A percentile compares a stretch with the other conserved stretches of the same genome.
These are phyloP conservation scores for Spergularia bocconei DNA, from an alignment of 148 eudicot genomes.

Conservation along the genomic window DNA sequence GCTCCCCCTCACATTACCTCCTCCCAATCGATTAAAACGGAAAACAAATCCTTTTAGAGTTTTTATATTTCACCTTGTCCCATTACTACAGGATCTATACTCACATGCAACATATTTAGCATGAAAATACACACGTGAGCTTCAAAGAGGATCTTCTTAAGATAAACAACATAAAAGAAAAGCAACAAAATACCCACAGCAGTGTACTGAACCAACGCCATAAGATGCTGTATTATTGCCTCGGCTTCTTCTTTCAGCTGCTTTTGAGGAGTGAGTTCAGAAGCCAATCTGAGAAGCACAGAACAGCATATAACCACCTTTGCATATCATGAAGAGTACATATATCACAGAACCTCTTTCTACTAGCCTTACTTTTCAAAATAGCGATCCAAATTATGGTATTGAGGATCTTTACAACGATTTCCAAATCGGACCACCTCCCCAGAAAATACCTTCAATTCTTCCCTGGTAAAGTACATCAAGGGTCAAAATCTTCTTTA, in stretches of 20 bases:
- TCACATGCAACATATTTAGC: background rate
- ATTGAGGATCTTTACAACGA: conserved; percentile 98
- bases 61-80: no score
- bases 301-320: conserved; percentile 4
- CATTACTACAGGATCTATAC: background rate
- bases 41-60: no score
- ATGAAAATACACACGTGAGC: background rate
- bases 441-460: conserved; percentile 76
- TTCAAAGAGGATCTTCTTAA: background rate
- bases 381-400: conserved; percentile 96
- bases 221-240: conserved; percentile 59
- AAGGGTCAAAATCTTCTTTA: conserved; percentile 2
- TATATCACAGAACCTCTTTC: background rate
- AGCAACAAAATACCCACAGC: conserved; percentile 61
- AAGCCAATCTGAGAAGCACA: conserved; percentile 42
- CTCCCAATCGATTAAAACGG: no score
- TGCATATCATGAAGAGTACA: conserved; percentile 4
- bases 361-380: conserved; percentile 70
- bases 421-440: conserved; percentile 98
- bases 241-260: conserved; percentile 85
- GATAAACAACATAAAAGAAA: conserved; percentile 4
- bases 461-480: conserved; percentile 60
- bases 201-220: conserved; percentile 79
- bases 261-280: conserved; percentile 67
- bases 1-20: no score